These are phyloP conservation scores for Pascua sp. DNA, from an alignment of 1,284 basidiomycete species.

Conservation along the genomic window DNA sequence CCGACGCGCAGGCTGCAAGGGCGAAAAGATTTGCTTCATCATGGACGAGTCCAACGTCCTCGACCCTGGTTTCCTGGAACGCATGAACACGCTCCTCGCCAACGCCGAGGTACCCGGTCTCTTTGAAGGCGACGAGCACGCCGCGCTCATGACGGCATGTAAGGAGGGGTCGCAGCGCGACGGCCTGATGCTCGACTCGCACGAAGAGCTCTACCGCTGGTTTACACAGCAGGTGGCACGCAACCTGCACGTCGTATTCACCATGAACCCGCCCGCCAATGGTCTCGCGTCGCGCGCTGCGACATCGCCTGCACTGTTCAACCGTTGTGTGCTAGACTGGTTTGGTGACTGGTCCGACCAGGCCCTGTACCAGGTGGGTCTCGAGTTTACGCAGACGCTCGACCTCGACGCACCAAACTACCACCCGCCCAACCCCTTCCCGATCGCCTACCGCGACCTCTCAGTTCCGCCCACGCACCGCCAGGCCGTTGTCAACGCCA, in stretches of 20 bases:
- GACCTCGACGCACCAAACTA: constrained; percentile 84
- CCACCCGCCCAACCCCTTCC: constrained; percentile 73
- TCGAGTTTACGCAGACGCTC: constrained; percentile 87
- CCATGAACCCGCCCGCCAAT: constrained; percentile 98
- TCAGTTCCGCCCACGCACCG: constrained; percentile 68
- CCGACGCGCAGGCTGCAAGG: constrained; percentile 91
- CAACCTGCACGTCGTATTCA: constrained; percentile 96
- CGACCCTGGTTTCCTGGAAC: constrained; percentile 95
- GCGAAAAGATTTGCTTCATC: constrained; percentile 99
- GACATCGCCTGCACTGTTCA: constrained; percentile 95
- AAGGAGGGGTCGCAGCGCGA: constrained; percentile 98
- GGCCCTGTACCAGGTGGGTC: constrained; percentile 92
- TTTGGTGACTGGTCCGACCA: constrained; percentile 98
- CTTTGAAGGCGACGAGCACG: constrained; percentile 96
- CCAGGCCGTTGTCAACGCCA: constrained; percentile 83
- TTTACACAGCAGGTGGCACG: constrained; percentile 95
- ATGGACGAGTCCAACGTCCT: constrained; percentile 99
- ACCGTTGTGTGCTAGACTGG: constrained; percentile 97
- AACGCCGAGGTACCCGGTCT: constrained; percentile 99
- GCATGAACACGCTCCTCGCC: constrained; percentile 98
- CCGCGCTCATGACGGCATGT: constrained; percentile 94
- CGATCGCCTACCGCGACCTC: constrained; percentile 78
- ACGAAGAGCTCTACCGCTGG: constrained; percentile 95
- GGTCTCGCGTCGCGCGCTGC: constrained; percentile 92
- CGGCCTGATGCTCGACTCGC: constrained; percentile 95